phyloP scores from a whole-genome alignment of 192 early-diverging fungal genomes.

The Diversispora eburnea region DNA sequence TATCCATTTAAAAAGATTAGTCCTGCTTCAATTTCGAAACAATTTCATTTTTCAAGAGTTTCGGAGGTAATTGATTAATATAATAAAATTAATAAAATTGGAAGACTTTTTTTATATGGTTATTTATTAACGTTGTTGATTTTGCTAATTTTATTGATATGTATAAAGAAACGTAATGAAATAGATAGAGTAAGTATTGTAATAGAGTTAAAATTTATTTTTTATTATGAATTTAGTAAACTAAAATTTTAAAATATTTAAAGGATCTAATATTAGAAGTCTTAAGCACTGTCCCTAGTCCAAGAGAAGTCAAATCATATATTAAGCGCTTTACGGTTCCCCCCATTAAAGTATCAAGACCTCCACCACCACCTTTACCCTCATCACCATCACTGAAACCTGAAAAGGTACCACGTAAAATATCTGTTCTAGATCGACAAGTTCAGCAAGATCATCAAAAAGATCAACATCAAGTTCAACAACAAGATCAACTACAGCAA shows the following conservation, averaged over 20 bases:
- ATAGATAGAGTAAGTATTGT: too few relatives aligned
- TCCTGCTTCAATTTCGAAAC: too few relatives aligned
- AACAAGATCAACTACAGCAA: not conserved
- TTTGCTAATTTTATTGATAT: too few relatives aligned
- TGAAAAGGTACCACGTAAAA: not conserved
- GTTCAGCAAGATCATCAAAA: not conserved
- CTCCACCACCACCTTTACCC: not conserved
- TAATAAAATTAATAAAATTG: too few relatives aligned
- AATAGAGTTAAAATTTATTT: not conserved
- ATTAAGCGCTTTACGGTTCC: conserved; percentile 46
- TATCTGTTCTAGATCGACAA: not conserved
- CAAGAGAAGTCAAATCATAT: conserved; percentile 62
- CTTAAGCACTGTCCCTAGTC: conserved; percentile 56
- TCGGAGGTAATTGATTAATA: too few relatives aligned
- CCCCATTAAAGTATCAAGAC: not conserved
- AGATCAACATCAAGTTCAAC: not conserved
- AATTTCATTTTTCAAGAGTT: too few relatives aligned
- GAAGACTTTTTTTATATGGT: too few relatives aligned
- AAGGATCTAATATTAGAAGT: conserved; percentile 63
- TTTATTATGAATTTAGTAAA: not conserved
- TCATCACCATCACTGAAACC: not conserved
- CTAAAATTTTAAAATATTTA: not conserved
- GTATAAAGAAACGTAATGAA: too few relatives aligned
- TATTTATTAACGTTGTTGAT: too few relatives aligned
- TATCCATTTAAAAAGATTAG: too few relatives aligned